Conservation (phyloP, 2,329 filamentous ascomycete genomes). For the Aspergillus candidus region DNA sequence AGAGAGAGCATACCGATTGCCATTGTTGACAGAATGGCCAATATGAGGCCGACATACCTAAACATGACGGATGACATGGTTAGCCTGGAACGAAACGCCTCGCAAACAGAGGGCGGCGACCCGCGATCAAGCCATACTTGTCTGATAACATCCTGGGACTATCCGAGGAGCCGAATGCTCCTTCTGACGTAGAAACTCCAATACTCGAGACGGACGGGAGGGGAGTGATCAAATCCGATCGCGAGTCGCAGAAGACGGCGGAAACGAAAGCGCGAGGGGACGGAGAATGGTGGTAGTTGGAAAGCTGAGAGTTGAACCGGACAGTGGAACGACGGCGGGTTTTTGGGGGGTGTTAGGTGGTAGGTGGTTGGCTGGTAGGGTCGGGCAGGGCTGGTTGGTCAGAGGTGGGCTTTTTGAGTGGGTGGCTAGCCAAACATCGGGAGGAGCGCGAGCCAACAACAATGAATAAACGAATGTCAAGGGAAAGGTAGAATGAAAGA, state of each 20-base stretch:
- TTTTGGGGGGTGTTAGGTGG: no score
- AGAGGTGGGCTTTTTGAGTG: slow-evolving; percentile 2
- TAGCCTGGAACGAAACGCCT: slow-evolving; percentile 5
- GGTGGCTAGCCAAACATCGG: slow-evolving; percentile 14
- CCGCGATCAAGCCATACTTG: slow-evolving; percentile 29
- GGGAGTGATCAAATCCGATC: background rate
- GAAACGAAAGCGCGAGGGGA: slow-evolving; percentile 3
- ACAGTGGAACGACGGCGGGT: no score
- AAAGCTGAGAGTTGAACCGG: no score
- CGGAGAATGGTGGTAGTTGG: slow-evolving; percentile 3
- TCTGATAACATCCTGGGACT: slow-evolving; percentile 36
- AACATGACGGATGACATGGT: slow-evolving; percentile 13
- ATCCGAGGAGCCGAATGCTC: slow-evolving; percentile 34
- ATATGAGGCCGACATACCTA: slow-evolving; percentile 43
- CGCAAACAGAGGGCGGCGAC: background rate
- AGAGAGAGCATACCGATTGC: slow-evolving; percentile 36
- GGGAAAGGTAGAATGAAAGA: slow-evolving; percentile 1
- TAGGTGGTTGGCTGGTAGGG: no score
- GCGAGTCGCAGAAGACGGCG: slow-evolving; percentile 4
- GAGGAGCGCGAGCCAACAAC: slow-evolving; percentile 9
- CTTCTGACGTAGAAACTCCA: slow-evolving; percentile 29
- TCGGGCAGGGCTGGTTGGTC: no score
- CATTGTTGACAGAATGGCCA: slow-evolving; percentile 45
- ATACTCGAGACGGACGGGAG: slow-evolving; percentile 14
- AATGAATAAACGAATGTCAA: slow-evolving; percentile 4